Base-by-base conservation (phyloP, 441 rosid genomes). In the Croton laevigatus region DNA sequence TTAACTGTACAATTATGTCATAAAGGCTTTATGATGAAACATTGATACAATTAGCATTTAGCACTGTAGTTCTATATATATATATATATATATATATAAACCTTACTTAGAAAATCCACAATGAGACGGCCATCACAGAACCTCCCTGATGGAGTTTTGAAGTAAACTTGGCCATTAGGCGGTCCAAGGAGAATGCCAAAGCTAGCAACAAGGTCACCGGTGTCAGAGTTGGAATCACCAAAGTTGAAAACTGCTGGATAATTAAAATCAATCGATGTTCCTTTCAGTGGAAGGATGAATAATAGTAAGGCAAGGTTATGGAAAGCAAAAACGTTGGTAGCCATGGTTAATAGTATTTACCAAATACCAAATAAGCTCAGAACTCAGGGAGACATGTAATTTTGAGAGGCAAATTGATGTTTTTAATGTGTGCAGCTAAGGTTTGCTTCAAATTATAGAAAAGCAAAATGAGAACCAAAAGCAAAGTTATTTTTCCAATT, bases 71-170 rank as follows among this genome's bases (percentile, higher is more conserved):
- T 42, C 4, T 62, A 11, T 23, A 11, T 59, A 11, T 59, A 0
- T 59, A 42, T 42, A 34, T 60, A 34, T 14, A 37, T 36, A 52
- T 38, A 8, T 42, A 32, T 38, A 16, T 48, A 70, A 76, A 66
- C 20, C 72, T 89, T 86, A 90, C 96, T 80, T 34, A 81, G 65
- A 59, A 83, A 83, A 71, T 83, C 87, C 27, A 83, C 68, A 58
- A 81, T 48, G 64, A 83, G 80, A 40, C 84, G 86, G 61, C 86
- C 86, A 65, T 83, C 82, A 60, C 74, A 63, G 72, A 73, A 81
- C 58, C 87, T 80, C 20, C 83, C 85, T 0, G 73, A 52, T 9
- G 87, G 80, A 49, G 59, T 37, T 63, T 66, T 70, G 83, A 83
- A 83, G 76, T 71, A 76, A 38, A 32, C 60, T 69, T 79, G 69